Evolutionary conservation across 768 basidiomycete genomes (phyloP).

Genomic region (Hysterangium stoloniferum): DNA sequence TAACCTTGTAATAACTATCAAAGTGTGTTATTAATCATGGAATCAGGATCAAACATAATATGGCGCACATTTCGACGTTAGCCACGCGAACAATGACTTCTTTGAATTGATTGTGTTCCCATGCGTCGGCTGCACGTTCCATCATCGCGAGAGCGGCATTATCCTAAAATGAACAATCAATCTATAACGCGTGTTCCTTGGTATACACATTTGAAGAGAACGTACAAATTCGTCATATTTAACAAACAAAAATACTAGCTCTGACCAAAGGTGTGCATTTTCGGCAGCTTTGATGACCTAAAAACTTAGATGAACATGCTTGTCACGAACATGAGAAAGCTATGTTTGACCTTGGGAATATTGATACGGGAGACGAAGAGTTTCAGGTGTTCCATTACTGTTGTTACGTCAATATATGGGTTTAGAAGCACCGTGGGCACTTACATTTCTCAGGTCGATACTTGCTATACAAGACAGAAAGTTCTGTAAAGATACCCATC

Average conservation of each 20-base stretch:
- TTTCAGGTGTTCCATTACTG: constrained; percentile 98
- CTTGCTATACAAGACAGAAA: constrained; percentile 88
- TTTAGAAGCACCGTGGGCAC: constrained; percentile 22
- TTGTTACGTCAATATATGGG: constrained; percentile 9
- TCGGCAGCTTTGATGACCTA: constrained; percentile 92
- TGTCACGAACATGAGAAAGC: not conserved
- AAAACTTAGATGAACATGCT: not conserved
- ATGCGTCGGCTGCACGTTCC: constrained; percentile 94
- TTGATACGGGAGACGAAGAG: constrained; percentile 94
- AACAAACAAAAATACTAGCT: constrained; percentile 96
- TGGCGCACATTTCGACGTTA: constrained; percentile 86
- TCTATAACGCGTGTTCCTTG: not conserved
- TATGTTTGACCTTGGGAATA: constrained; percentile 71
- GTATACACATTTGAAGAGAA: constrained; percentile 13
- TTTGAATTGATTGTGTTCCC: constrained; percentile 99
- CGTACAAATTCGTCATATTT: constrained; percentile 93
- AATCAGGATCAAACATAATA: not conserved
- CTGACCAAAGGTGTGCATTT: constrained; percentile 96
- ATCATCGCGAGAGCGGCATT: constrained; percentile 99
- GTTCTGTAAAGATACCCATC: constrained; percentile 98
- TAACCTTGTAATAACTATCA: constrained; percentile 75
- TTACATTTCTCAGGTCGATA: constrained; percentile 87
- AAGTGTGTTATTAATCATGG: constrained; percentile 11
- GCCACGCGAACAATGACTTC: constrained; percentile 94
- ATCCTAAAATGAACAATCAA: constrained; percentile 42